Conservation (phyloP, 305 asterid genomes). For the Fraxinus floribunda region DNA sequence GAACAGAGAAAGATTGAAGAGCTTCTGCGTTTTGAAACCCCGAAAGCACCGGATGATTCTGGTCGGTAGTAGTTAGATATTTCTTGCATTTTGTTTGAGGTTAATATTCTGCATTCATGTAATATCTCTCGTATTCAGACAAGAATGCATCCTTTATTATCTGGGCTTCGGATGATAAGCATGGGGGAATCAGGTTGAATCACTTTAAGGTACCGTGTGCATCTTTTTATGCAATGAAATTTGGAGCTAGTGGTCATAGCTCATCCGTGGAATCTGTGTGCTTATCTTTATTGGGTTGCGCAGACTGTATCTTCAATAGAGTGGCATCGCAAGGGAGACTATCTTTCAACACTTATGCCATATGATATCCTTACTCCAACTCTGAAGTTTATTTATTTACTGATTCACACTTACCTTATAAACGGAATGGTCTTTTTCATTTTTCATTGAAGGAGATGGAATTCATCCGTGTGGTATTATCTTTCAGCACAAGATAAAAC, state of each 20-base stretch:
- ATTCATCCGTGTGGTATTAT: neutral
- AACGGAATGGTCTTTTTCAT: neutral
- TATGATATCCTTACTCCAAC: conserved; percentile 81
- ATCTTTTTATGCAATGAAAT: neutral
- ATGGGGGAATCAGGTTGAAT: conserved; percentile 72
- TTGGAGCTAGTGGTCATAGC: neutral
- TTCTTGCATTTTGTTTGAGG: neutral
- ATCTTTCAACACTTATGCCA: conserved; percentile 82
- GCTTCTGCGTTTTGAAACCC: conserved; percentile 57
- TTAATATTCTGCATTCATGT: conserved; percentile 3
- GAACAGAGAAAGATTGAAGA: conserved; percentile 56
- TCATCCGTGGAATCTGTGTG: conserved; percentile 18
- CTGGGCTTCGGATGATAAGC: conserved; percentile 66
- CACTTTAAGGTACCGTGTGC: conserved; percentile 72
- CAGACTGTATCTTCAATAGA: conserved; percentile 88
- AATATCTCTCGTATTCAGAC: conserved; percentile 42
- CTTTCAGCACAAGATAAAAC: neutral
- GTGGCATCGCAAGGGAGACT: conserved; percentile 98
- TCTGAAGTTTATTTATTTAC: conserved; percentile 20
- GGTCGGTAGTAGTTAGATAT: conserved; percentile 42
- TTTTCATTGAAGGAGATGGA: neutral
- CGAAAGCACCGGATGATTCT: conserved; percentile 45
- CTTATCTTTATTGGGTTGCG: conserved; percentile 28
- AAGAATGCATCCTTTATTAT: conserved; percentile 42
- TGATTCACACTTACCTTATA: neutral